Base-by-base conservation (phyloP, 768 basidiomycete species). In the Mycena crocata region DNA sequence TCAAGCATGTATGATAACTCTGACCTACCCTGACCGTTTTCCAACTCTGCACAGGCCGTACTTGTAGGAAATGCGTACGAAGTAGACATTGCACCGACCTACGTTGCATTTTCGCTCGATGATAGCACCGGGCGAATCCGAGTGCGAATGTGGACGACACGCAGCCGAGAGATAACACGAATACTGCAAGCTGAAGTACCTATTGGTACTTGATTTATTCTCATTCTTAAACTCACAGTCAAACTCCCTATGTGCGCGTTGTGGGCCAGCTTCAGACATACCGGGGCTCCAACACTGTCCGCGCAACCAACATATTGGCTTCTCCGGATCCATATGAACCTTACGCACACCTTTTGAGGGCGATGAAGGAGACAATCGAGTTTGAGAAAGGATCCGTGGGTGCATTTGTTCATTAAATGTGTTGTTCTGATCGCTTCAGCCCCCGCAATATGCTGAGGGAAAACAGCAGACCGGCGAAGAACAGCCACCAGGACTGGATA, bases 261-360 rank as follows among this genome's bases (percentile, higher is more conserved):
- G 30, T 76, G 32, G 80, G 78, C 7, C 58, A 72, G 17, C 64
- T 80, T n/a, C 65, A 69, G 15, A 35, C 61, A 0, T 72, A 57
- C 30, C 70, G 62, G 21, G 70, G 68, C 23, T 24, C 17, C 15
- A 77, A 71, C 23, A 52, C 39, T 34, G 54, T 82, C 42, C 73
- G 71, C 51, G 67, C 76, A 23, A 49, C 37, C n/a, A 60, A 59
- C 39, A 66, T 78, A 31, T 57, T 58, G 28, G 34, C 64, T 34
- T 63, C 72, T 0, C 45, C 52, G 14, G 67, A 75, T 55, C 70
- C 72, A 14, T 70, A 78, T 57, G 76, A 78, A 54, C 68, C 76
- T 40, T 79, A 74, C 50, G 66, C 73, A 54, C 79, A 80, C 63
- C 51, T 71, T 15, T 62, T 78, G 14, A 60, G 67, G 12, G 70